phyloP scores from a whole-genome alignment of 352 stramenopile species.

The Blastocystis sp. region DNA sequence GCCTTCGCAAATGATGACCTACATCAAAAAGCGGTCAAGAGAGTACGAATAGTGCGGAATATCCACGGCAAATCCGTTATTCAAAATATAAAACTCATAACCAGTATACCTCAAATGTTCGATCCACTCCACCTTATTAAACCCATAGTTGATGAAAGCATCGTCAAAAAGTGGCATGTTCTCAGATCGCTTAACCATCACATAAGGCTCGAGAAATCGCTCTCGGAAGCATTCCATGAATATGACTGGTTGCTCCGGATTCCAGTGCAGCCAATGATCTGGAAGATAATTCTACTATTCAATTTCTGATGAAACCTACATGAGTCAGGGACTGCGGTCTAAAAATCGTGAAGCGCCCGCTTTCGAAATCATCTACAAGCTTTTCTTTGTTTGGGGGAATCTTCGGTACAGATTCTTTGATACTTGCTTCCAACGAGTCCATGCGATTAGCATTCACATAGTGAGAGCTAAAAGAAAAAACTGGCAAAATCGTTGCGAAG shows the following conservation, averaged over 20 bases:
- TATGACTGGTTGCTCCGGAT: neutral
- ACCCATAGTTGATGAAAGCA: conserved; percentile 56
- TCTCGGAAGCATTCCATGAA: neutral
- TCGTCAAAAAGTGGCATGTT: conserved; percentile 35
- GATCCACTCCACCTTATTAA: conserved; percentile 59
- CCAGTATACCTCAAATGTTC: conserved; percentile 34
- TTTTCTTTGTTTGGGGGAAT: neutral
- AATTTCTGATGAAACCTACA: neutral
- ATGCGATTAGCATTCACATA: neutral
- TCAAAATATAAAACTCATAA: conserved; percentile 30
- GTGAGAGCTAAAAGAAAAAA: neutral
- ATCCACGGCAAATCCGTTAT: conserved; percentile 8
- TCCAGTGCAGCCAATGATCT: neutral
- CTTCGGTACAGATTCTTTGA: neutral
- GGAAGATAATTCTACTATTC: conserved; percentile 2
- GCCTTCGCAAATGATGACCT: neutral
- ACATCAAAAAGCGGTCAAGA: neutral
- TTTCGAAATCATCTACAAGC: neutral
- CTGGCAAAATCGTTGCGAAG: conserved; percentile 28
- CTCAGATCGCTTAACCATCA: conserved; percentile 15
- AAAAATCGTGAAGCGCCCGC: neutral
- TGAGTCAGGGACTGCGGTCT: neutral
- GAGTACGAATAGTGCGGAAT: conserved; percentile 30
- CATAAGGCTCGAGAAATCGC: conserved; percentile 15
- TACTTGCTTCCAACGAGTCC: neutral